Base-by-base conservation (phyloP, 495 filamentous ascomycete genomes). In the Penicillium riverlandense region DNA sequence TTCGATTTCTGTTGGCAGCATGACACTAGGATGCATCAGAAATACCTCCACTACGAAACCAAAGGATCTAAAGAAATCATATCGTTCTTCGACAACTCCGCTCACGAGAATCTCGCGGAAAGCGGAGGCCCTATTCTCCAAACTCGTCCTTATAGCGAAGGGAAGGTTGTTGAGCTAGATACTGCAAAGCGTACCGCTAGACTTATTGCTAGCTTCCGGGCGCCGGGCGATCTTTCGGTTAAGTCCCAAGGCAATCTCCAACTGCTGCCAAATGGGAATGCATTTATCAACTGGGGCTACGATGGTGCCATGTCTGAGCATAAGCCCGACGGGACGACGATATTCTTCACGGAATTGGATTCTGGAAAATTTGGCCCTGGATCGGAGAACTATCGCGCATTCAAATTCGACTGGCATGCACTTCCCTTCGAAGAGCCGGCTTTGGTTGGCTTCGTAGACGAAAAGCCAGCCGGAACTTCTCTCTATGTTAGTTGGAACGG, bases 161-260 rank as follows among this genome's bases (percentile, higher is more conserved):
- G 71, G 11, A 72, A 70, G 59, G 67, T 76, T 27, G 53, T 77
- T 35, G 46, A 58, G 37, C 52, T 77, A 12, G 65, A 78, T 48
- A 47, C 40, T 9, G 66, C 66, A 13, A 58, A 58, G 56, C 15
- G 40, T 15, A 71, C 59, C 12, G 70, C 74, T 0, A 62, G 49
- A 27, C 44, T 55, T 47, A 49, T 53, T 29, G 41, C 57, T 4
- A 50, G 52, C 34, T 70, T 58, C 34, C 44, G 45, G 8, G 56
- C 63, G 8, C 70, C 71, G 1, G 58, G 67, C 11, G 55, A 53
- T 36, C 63, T 67, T 11, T 53, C 67, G 10, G 65, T 69, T 11
- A 71, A 67, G 28, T 74, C 70, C 6, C 75, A 78, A 48, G 76
- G 76, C 1, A 75, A 67, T 45, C 57, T 68, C n/a, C 77, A 78